Evolutionary conservation across 108 stramenopile genomes (phyloP), one percentile per base, ranked within the genome.

Genomic region (Asterionellopsis glacialis): DNA sequence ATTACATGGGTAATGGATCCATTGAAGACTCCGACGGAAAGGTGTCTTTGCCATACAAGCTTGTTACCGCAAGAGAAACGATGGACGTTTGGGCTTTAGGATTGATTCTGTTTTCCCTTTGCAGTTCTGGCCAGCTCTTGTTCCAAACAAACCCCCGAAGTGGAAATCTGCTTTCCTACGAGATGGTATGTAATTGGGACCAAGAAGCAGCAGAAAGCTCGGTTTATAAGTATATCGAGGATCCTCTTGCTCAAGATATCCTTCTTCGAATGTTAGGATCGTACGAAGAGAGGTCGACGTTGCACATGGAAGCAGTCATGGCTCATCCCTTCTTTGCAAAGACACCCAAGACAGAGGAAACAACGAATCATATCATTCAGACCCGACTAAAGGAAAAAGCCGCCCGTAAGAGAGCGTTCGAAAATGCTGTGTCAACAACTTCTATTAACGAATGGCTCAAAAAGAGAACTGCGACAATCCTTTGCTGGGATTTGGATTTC

Each of bases 1-100:
- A 77, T 60, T 83, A 68, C 42, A 57, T 76, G 24, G 67, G 61
- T 41, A 33, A 33, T 7, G 33, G 7, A 33, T 33, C 33, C 2
- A 33, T 33, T 33, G 45, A 65, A 19, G 74, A 73, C 0, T 21
- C 58, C 43, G 58, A 41, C 12, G 43, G 9, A 26, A 58, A 76
- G 12, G 73, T 81, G 19, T 52, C 56, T 24, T 70, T 89, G 47
- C 88, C 88, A 12, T 89, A 83, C 62, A 59, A 70, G 55, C 60
- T 89, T 16, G 59, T 85, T 2, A 48, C 59, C 44, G 64, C 80
- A 7, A 63, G 73, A 24, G 72, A 68, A 54, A 69, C 61, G 40
- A 59, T 69, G n/a, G 88, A 89, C 64, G 54, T 85, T 10, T 89
- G 88, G 88, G 61, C 70, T 15, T 82, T 82, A 59, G 88, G 88